phyloP scores from a whole-genome alignment of 2,329 filamentous ascomycete genomes.

The Neofusicoccum cordaticola region DNA sequence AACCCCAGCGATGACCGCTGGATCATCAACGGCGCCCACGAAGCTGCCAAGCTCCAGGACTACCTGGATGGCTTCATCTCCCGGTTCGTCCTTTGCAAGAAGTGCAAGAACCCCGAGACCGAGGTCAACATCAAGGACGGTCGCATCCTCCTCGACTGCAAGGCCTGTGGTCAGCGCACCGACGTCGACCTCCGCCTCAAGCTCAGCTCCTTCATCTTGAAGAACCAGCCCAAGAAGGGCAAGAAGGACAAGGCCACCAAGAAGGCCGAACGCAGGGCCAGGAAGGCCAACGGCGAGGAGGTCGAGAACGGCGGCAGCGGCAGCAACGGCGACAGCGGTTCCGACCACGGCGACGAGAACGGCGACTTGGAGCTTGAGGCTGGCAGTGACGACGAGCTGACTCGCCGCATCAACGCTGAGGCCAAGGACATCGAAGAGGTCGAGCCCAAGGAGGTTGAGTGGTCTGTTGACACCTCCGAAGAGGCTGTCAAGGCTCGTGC shows the following conservation, averaged over 20 bases:
- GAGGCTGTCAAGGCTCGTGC: conserved; percentile 93
- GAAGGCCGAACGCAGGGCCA: conserved; percentile 81
- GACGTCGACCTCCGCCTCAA: conserved; percentile 92
- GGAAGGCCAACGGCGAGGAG: conserved; percentile 62
- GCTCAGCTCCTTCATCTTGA: conserved; percentile 94
- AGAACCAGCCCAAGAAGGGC: conserved; percentile 87
- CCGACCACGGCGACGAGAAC: conserved; percentile 63
- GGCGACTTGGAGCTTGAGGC: conserved; percentile 66
- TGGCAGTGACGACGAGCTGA: conserved; percentile 88
- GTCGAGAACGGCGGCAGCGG: conserved; percentile 47
- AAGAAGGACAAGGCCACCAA: conserved; percentile 98
- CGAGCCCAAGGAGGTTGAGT: conserved; percentile 79
- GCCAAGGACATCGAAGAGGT: conserved; percentile 70
- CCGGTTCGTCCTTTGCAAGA: conserved; percentile 98
- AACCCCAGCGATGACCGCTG: conserved; percentile 97
- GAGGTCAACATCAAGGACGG: conserved; percentile 94
- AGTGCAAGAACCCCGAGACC: conserved; percentile 99
- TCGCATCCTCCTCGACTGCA: conserved; percentile 91
- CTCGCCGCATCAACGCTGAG: conserved; percentile 66
- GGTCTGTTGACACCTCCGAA: conserved; percentile 95
- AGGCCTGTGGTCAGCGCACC: conserved; percentile 91
- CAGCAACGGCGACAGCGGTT: conserved; percentile 66
- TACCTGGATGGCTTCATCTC: conserved; percentile 97
- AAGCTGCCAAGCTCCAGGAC: conserved; percentile 92
- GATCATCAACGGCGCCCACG: conserved; percentile 99